These are phyloP conservation scores for Lasiodiplodia hormozganensis DNA, from an alignment of 2,329 filamentous ascomycete genomes.

Conservation along the genomic window DNA sequence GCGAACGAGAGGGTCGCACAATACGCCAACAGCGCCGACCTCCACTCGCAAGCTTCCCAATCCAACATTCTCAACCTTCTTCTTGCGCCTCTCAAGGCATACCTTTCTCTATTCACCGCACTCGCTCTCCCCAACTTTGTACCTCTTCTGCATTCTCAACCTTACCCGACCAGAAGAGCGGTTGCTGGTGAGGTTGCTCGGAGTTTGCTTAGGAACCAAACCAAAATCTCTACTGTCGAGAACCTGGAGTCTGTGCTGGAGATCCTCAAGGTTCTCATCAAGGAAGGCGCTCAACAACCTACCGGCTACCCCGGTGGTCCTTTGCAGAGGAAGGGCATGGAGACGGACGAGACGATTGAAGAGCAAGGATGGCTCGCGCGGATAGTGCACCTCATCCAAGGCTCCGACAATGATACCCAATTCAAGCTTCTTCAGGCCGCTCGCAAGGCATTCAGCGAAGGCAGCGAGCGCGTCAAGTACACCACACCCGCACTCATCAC, in stretches of 20 bases:
- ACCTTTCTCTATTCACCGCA: conserved; percentile 95
- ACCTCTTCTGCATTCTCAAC: conserved; percentile 86
- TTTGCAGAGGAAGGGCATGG: conserved; percentile 73
- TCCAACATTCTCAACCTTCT: conserved; percentile 87
- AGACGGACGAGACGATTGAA: conserved; percentile 97
- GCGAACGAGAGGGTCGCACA: conserved; percentile 86
- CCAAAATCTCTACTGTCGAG: conserved; percentile 75
- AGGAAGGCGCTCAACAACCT: conserved; percentile 84
- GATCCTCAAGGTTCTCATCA: conserved; percentile 88
- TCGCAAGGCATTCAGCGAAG: conserved; percentile 85
- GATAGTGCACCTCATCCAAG: conserved; percentile 86
- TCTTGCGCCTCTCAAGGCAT: conserved; percentile 88
- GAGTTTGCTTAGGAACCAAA: conserved; percentile 82
- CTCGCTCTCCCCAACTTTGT: conserved; percentile 91
- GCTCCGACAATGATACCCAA: conserved; percentile 88
- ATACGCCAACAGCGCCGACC: conserved; percentile 91
- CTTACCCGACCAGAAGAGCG: conserved; percentile 87
- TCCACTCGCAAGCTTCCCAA: conserved; percentile 87
- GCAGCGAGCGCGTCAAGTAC: conserved; percentile 94
- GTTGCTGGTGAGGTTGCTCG: conserved; percentile 89
- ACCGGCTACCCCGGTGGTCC: conserved; percentile 82
- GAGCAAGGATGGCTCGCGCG: conserved; percentile 97
- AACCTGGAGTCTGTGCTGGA: conserved; percentile 90
- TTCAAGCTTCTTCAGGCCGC: conserved; percentile 91
- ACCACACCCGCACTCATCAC: conserved; percentile 94